These are phyloP conservation scores for Volvox carteri DNA, from an alignment of 163 green algal species.

Conservation along the genomic window DNA sequence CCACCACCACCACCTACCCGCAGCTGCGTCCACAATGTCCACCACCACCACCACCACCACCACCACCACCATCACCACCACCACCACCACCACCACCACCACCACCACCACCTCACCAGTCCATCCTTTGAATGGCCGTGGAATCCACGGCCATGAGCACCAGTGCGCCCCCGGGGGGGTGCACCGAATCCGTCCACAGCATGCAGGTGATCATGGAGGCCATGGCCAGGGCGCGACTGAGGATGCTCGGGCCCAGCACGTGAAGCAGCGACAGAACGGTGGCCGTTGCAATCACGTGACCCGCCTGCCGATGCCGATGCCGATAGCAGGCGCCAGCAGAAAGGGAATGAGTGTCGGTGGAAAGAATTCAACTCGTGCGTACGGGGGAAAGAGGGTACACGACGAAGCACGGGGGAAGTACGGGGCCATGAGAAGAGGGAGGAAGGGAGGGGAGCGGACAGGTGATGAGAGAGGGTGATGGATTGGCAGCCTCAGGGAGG, in stretches of 20 bases:
- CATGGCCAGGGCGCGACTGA: slow-evolving; percentile 46
- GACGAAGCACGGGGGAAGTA: too few species aligned
- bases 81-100: neutral
- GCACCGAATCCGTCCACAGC: slow-evolving; percentile 65
- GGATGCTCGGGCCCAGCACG: slow-evolving; percentile 44
- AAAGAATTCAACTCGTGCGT: too few species aligned
- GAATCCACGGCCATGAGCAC: slow-evolving; percentile 69
- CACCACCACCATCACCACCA: neutral
- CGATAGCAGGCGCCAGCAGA: too few species aligned
- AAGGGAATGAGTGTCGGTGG: too few species aligned
- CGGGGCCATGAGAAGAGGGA: too few species aligned
- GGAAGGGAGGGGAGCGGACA: too few species aligned
- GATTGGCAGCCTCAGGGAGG: too few species aligned
- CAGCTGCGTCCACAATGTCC: neutral
- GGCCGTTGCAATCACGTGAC: slow-evolving; percentile 63
- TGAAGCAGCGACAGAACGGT: slow-evolving; percentile 59
- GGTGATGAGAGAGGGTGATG: too few species aligned
- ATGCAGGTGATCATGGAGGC: slow-evolving; percentile 56
- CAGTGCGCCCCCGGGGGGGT: slow-evolving; percentile 69
- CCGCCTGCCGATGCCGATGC: slow-evolving; percentile 55
- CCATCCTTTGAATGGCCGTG: slow-evolving; percentile 54
- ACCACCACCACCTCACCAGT: slow-evolving; percentile 12
- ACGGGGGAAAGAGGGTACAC: too few species aligned
- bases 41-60: neutral
- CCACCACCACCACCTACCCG: neutral